Conservation (phyloP, 106 monocot genomes). For the Apostasia ramifera region DNA sequence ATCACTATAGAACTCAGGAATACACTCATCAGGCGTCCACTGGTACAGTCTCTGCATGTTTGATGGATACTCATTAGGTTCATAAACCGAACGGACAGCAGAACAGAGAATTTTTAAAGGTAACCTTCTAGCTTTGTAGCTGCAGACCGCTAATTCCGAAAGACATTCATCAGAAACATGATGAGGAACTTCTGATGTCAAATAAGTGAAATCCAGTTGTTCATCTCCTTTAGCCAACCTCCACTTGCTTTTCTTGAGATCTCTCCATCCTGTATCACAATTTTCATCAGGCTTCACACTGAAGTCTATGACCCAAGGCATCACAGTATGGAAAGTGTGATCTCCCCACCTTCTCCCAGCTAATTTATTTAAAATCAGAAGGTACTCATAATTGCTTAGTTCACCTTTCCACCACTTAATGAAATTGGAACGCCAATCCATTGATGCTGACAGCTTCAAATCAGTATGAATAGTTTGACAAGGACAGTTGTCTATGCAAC, state of each 20-base stretch:
- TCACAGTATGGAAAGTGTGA: slow-evolving; percentile 83
- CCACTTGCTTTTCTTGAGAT: slow-evolving; percentile 95
- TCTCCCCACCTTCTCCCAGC: slow-evolving; percentile 99
- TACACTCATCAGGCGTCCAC: slow-evolving; percentile 99
- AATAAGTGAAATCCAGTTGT: slow-evolving; percentile 95
- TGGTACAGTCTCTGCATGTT: slow-evolving; percentile 99
- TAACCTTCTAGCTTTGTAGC: slow-evolving; percentile 94
- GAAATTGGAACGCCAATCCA: slow-evolving; percentile 63
- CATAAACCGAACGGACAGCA: slow-evolving; percentile 93
- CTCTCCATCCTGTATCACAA: slow-evolving; percentile 89
- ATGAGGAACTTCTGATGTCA: slow-evolving; percentile 90
- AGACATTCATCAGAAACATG: slow-evolving; percentile 99
- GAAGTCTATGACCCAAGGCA: slow-evolving; percentile 99
- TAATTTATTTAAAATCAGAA: slow-evolving; percentile 81
- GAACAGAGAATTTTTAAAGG: slow-evolving; percentile 71
- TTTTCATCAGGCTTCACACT: slow-evolving; percentile 77
- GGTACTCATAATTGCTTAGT: slow-evolving; percentile 93
- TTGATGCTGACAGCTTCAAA: slow-evolving; percentile 30
- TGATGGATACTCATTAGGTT: slow-evolving; percentile 97
- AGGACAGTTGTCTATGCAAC: slow-evolving; percentile 32
- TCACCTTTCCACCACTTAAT: slow-evolving; percentile 83
- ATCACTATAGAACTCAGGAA: slow-evolving; percentile 95
- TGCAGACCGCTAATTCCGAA: slow-evolving; percentile 96
- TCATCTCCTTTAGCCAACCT: slow-evolving; percentile 95
- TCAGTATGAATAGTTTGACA: slow-evolving; percentile 39